A percentile compares a stretch with the other conserved stretches of the same genome.
phyloP scores from a whole-genome alignment of 2,329 filamentous ascomycete species.

The Pyrenochaeta sp. region DNA sequence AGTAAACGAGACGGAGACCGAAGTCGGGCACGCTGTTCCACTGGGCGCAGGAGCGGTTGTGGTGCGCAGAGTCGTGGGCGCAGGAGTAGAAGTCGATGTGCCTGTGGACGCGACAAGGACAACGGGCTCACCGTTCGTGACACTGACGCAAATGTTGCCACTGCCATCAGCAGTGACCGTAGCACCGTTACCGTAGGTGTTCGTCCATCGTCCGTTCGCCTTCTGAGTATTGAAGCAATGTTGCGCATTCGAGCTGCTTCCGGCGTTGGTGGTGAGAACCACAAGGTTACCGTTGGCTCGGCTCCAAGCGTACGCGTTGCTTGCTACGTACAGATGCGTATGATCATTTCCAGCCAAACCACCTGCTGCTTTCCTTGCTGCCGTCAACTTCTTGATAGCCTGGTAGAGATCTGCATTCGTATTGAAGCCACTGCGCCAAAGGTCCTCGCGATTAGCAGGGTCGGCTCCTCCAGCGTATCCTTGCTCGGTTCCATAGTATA shows the following conservation, averaged over 20 bases:
- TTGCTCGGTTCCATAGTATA: constrained; percentile 53
- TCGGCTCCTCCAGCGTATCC: constrained; percentile 48
- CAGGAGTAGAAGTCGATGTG: constrained; percentile 13
- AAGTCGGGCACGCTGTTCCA: constrained; percentile 34
- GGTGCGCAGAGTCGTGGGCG: constrained; percentile 15
- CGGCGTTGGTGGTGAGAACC: constrained; percentile 54
- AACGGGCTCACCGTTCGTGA: constrained; percentile 56
- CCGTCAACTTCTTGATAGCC: constrained; percentile 35
- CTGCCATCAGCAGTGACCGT: constrained; percentile 51
- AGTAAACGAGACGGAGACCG: constrained; percentile 54
- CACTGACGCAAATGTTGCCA: constrained; percentile 54
- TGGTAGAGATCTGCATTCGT: constrained; percentile 41
- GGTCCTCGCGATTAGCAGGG: constrained; percentile 52
- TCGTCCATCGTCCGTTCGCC: constrained; percentile 52
- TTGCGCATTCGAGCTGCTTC: constrained; percentile 48
- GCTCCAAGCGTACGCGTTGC: constrained; percentile 58
- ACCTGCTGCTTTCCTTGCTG: constrained; percentile 47
- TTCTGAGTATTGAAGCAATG: constrained; percentile 56
- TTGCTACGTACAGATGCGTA: constrained; percentile 53
- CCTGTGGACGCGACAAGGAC: constrained; percentile 45
- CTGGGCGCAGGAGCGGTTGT: neutral
- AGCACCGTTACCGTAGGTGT: constrained; percentile 49
- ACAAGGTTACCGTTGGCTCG: constrained; percentile 56
- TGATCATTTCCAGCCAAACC: constrained; percentile 57
- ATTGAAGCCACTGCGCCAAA: constrained; percentile 50